These are phyloP conservation scores for Juncus effusus DNA, from an alignment of 176 grass and related monocot genomes.

Conservation along the genomic window DNA sequence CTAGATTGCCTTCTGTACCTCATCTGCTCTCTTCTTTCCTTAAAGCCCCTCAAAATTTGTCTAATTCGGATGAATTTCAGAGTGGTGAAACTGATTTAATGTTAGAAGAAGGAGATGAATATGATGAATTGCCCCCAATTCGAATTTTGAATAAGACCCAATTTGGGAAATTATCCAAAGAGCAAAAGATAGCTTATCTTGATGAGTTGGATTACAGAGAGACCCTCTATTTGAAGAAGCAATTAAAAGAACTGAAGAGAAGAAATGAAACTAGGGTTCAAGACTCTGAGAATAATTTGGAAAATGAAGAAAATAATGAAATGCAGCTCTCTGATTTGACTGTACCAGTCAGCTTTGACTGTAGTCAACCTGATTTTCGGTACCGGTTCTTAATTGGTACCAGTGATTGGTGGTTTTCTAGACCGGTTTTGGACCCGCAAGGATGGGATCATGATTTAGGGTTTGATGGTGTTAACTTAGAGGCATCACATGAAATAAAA, in stretches of 20 bases:
- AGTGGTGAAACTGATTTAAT: conserved; percentile 38
- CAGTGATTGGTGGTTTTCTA: conserved; percentile 55
- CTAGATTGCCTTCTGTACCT: conserved; percentile 64
- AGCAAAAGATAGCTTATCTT: conserved; percentile 80
- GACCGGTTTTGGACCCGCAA: conserved; percentile 85
- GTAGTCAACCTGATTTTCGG: conserved; percentile 51
- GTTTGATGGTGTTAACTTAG: conserved; percentile 82
- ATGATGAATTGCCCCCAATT: conserved; percentile 84
- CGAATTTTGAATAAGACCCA: conserved; percentile 71
- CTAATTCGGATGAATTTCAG: conserved; percentile 27
- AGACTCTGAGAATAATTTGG: conserved; percentile 51
- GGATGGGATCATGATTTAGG: conserved; percentile 97
- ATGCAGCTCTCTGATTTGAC: conserved; percentile 76
- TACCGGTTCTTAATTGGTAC: conserved; percentile 57
- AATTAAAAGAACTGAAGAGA: conserved; percentile 61
- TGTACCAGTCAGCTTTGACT: conserved; percentile 77
- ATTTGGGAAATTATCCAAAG: conserved; percentile 62
- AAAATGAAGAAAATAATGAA: conserved; percentile 33
- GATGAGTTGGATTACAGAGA: conserved; percentile 94
- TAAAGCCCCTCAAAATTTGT: conserved; percentile 34
- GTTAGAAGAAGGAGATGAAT: conserved; percentile 79
- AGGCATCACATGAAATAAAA: conserved; percentile 41
- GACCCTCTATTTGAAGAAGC: conserved; percentile 88
- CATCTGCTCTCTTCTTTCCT: conserved; percentile 93
- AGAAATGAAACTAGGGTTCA: conserved; percentile 49